Conservation (phyloP, 345 rosid species). For the Trapa bicornis region DNA sequence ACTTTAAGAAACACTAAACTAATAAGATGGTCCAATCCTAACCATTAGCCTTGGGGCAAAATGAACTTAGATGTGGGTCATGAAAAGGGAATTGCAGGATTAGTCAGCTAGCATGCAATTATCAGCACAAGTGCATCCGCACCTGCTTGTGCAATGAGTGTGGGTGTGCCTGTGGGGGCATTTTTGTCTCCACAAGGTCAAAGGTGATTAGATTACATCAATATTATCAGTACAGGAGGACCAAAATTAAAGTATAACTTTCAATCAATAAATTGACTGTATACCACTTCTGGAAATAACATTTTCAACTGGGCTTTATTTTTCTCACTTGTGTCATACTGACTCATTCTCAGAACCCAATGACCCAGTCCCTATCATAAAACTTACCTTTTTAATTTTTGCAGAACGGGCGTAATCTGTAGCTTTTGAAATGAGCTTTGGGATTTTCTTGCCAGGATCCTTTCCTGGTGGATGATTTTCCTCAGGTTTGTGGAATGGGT, state of each 20-base stretch:
- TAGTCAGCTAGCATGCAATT: too few species aligned
- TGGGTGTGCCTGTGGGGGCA: too few species aligned
- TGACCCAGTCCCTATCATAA: neutral
- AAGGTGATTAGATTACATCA: too few species aligned
- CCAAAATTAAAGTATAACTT: neutral
- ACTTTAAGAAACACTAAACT: too few species aligned
- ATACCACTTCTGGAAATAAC: neutral
- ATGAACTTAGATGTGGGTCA: too few species aligned
- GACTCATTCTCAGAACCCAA: neutral
- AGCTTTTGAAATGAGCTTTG: constrained; percentile 86
- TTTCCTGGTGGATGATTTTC: constrained; percentile 86
- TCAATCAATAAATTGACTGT: neutral
- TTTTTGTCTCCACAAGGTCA: too few species aligned
- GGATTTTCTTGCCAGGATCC: constrained; percentile 70
- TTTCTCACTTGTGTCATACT: neutral
- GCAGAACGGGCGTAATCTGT: constrained; percentile 71
- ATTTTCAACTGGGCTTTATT: neutral
- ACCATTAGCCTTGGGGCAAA: too few species aligned
- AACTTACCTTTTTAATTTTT: constrained; percentile 69
- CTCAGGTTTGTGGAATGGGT: constrained; percentile 88
- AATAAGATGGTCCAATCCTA: too few species aligned
- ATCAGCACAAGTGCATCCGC: too few species aligned
- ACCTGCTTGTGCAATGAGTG: too few species aligned
- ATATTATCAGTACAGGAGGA: too few species aligned
- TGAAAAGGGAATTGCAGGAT: too few species aligned